Conservation (phyloP, 2,329 filamentous ascomycete species). For the Botrytis elliptica region DNA sequence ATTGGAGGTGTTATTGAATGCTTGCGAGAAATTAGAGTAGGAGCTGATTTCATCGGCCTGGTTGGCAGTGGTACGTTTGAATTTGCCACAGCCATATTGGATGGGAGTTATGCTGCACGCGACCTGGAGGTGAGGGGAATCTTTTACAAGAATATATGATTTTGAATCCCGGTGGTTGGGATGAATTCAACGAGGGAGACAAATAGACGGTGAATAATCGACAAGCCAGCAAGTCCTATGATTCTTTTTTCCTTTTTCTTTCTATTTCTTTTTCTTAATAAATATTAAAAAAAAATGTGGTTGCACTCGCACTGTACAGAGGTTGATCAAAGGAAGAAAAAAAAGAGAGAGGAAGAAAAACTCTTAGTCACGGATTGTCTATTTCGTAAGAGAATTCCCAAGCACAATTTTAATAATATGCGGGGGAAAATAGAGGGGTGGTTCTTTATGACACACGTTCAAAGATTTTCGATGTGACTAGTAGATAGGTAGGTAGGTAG, state of each 20-base stretch:
- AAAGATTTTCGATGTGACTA: not conserved
- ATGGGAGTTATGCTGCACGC: not conserved
- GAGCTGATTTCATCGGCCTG: conserved; percentile 19
- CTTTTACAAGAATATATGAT: not conserved
- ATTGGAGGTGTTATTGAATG: conserved; percentile 25
- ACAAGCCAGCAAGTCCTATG: not conserved
- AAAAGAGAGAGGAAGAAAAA: conserved; percentile 8
- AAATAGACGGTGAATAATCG: conserved; percentile 17
- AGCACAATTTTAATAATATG: conserved; percentile 14
- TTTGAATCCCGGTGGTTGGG: conserved; percentile 12
- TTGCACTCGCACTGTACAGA: conserved; percentile 19
- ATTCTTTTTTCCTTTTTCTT: not conserved
- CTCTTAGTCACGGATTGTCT: conserved; percentile 19
- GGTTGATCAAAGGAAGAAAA: conserved; percentile 19
- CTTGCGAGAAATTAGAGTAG: conserved; percentile 14
- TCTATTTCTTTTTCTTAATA: not conserved
- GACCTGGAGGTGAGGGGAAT: conserved; percentile 12
- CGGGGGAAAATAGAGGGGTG: conserved; percentile 14
- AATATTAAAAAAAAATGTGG: not conserved
- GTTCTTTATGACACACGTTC: conserved; percentile 3
- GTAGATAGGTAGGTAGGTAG: not conserved
- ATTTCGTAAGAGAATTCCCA: conserved; percentile 19
- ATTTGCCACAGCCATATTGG: conserved; percentile 18
- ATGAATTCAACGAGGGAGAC: conserved; percentile 5
- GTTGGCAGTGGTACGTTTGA: conserved; percentile 15